Base-by-base conservation (phyloP, 192 early-diverging fungal genomes). In the Phycomyces blakesleeanus region DNA sequence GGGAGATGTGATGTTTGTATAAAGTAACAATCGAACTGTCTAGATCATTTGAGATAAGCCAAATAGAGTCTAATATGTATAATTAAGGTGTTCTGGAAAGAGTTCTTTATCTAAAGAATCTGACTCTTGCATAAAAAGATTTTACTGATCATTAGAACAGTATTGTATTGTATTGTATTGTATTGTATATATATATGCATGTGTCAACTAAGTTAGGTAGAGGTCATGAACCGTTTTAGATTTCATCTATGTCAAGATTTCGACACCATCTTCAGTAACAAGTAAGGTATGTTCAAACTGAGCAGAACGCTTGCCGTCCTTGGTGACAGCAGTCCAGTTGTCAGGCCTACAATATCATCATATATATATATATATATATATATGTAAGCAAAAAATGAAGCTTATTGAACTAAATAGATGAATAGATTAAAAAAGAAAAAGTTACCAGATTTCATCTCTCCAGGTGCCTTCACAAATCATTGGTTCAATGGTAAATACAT, bases 401-500 rank as follows among this genome's bases (percentile, higher is more conserved):
- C n/a, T n/a, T n/a, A n/a, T n/a, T n/a, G n/a, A n/a, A n/a, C n/a
- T n/a, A n/a, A n/a, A n/a, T n/a, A n/a, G n/a, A n/a, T n/a, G n/a
- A n/a, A n/a, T n/a, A n/a, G n/a, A n/a, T n/a, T n/a, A n/a, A n/a
- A n/a, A n/a, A n/a, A n/a, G n/a, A n/a, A n/a, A n/a, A n/a, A 34
- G 7, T 56, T 65, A 74, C 74, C 88, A 91, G 29, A 83, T 83
- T 67, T 83, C 78, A 57, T 92, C 87, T 39, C 78, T 60, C 76
- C 76, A 85, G 21, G 74, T 74, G 53, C 95, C 95, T 61, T 92
- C 93, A 63, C 89, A 91, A 77, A 99, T 98, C 95, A 98, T 98
- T n/a, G 95, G 97, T 76, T 99, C 97, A 57, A 99, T 99, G 12
- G 97, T 99, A 67, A 99, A 99, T 47, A 86, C 81, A 64, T 98